A percentile compares a stretch with the other conserved stretches of the same genome.
Evolutionary conservation across 495 filamentous ascomycete species (phyloP).

Genomic region (Stereocaulon alpinum): DNA sequence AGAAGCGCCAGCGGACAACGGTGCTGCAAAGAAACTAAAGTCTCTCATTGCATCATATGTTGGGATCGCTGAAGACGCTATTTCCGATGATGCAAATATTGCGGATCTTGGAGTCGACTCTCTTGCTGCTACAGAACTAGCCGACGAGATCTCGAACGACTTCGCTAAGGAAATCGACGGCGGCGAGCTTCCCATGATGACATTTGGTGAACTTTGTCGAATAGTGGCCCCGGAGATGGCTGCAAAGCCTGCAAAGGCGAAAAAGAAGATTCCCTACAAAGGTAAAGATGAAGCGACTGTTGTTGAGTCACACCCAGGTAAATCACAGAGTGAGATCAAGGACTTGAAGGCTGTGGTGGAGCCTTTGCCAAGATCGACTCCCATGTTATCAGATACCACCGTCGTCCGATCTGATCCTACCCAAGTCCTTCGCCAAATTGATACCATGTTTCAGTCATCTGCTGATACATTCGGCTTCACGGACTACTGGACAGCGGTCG

Average conservation of each 20-base stretch:
- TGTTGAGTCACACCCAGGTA: slow-evolving; percentile 7
- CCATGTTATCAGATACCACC: not conserved
- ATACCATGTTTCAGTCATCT: slow-evolving; percentile 2
- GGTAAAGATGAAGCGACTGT: not conserved
- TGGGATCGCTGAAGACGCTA: slow-evolving; percentile 4
- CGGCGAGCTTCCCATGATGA: slow-evolving; percentile 1
- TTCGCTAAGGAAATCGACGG: slow-evolving; percentile 5
- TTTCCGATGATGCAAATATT: slow-evolving; percentile 10
- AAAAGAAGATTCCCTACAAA: not conserved
- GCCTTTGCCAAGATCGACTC: not conserved
- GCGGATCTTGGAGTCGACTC: slow-evolving; percentile 18
- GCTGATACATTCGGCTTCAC: slow-evolving; percentile 13
- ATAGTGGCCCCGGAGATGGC: not conserved
- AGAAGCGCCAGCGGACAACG: not conserved
- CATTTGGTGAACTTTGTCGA: slow-evolving; percentile 8
- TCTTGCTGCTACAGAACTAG: slow-evolving; percentile 16
- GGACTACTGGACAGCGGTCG: slow-evolving; percentile 25
- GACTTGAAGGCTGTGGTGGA: slow-evolving; percentile 10
- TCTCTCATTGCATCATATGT: slow-evolving; percentile 14
- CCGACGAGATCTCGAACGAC: slow-evolving; percentile 7
- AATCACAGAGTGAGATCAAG: slow-evolving; percentile 13
- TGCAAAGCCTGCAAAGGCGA: not conserved
- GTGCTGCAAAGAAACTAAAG: slow-evolving; percentile 4
- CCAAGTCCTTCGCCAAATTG: slow-evolving; percentile 4
- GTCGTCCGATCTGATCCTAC: slow-evolving; percentile 6